These are phyloP conservation scores for Fusarium sp. DNA, from an alignment of 2,329 filamentous ascomycete species.

Conservation along the genomic window DNA sequence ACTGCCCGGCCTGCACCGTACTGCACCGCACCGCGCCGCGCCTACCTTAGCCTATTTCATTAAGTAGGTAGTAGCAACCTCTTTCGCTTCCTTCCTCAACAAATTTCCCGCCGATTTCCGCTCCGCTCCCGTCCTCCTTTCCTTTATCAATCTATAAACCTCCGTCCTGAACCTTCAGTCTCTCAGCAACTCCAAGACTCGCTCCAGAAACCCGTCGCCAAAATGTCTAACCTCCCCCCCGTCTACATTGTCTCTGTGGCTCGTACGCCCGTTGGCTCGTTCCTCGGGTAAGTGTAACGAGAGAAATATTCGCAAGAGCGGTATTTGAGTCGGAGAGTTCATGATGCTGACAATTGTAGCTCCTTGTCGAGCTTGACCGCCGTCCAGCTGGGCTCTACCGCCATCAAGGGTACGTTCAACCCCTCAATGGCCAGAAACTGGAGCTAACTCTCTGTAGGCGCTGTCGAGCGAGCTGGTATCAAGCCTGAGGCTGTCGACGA, in stretches of 20 bases:
- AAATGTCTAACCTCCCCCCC: constrained; percentile 82
- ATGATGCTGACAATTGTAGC: constrained; percentile 60
- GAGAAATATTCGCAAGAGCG: constrained; percentile 9
- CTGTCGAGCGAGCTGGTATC: constrained; percentile 88
- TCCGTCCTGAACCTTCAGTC: constrained; percentile 18
- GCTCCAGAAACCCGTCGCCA: constrained; percentile 45
- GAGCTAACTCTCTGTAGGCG: constrained; percentile 60
- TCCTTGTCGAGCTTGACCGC: constrained; percentile 90
- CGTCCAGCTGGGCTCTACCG: constrained; percentile 86
- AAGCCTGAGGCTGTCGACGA: constrained; percentile 93
- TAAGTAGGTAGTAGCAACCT: constrained; percentile 4
- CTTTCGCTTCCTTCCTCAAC: constrained; percentile 28
- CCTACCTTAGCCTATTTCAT: constrained; percentile 16
- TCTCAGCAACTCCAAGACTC: constrained; percentile 9
- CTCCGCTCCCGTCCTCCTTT: constrained; percentile 22
- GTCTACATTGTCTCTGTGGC: constrained; percentile 97
- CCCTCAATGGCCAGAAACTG: background rate
- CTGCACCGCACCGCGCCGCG: background rate
- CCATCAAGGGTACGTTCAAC: constrained; percentile 83
- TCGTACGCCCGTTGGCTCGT: constrained; percentile 92
- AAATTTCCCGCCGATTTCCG: constrained; percentile 38
- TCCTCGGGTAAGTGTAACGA: constrained; percentile 77
- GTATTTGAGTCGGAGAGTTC: constrained; percentile 7
- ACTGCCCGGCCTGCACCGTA: background rate
- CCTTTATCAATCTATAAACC: constrained; percentile 29